Evolutionary conservation across 1,139 yeast genomes (phyloP).

Genomic region (Kodamaea derodonti): DNA sequence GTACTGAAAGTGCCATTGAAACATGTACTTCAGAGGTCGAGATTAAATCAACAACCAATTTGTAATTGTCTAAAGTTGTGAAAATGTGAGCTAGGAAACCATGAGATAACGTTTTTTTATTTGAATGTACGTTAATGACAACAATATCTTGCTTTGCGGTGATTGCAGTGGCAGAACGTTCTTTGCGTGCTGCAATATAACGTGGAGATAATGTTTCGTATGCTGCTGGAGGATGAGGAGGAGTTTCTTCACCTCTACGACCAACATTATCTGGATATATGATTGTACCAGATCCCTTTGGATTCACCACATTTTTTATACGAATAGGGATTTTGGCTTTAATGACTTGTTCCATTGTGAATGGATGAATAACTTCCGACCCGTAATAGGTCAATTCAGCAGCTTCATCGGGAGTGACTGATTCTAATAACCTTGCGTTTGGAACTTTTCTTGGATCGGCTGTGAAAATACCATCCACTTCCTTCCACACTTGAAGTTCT

Average conservation of each 20-base stretch:
- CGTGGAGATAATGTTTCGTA: constrained; percentile 48
- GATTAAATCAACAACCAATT: constrained; percentile 88
- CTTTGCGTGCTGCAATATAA: constrained; percentile 46
- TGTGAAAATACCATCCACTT: constrained; percentile 96
- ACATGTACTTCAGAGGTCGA: constrained; percentile 98
- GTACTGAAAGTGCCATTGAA: constrained; percentile 91
- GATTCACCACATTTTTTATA: constrained; percentile 92
- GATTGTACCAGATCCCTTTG: constrained; percentile 84
- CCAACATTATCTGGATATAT: constrained; percentile 89
- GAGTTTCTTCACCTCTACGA: constrained; percentile 81
- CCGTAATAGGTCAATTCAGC: constrained; percentile 97
- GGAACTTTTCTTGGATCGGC: constrained; percentile 97
- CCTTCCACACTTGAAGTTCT: constrained; percentile 97
- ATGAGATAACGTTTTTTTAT: constrained; percentile 87
- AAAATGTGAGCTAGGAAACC: constrained; percentile 93
- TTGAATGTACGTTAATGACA: constrained; percentile 89
- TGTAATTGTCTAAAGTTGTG: constrained; percentile 77
- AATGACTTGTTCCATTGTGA: constrained; percentile 98
- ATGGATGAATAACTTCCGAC: constrained; percentile 96
- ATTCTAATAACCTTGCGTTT: constrained; percentile 75
- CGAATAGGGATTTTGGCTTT: constrained; percentile 94
- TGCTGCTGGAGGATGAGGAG: constrained; percentile 91
- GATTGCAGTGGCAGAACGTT: constrained; percentile 91
- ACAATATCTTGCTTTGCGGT: constrained; percentile 92
- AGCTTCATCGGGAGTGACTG: constrained; percentile 98